A percentile compares a stretch with the other conserved stretches of the same genome.
phyloP scores from a whole-genome alignment of 805 yeast genomes.

The Candida xyloterini region DNA sequence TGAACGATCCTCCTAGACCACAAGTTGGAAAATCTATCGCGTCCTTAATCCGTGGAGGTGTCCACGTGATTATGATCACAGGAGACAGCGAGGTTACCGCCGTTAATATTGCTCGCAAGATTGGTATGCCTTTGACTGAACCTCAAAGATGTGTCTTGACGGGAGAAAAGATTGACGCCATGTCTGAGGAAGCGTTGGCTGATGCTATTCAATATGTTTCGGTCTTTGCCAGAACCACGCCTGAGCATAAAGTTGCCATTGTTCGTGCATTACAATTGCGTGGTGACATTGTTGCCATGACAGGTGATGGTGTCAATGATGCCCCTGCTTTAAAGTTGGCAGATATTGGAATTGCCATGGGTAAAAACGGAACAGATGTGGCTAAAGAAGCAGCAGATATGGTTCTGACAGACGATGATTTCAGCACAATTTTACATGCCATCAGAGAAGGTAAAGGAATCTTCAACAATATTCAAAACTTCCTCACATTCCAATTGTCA shows the following conservation, averaged over 20 bases:
- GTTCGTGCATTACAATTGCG: conserved; percentile 85
- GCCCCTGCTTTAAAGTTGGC: conserved; percentile 98
- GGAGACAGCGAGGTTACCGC: conserved; percentile 93
- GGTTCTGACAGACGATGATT: conserved; percentile 96
- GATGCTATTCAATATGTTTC: conserved; percentile 78
- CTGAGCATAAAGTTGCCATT: conserved; percentile 87
- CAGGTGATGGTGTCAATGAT: conserved; percentile 99
- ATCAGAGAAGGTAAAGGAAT: conserved; percentile 98
- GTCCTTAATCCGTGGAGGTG: conserved; percentile 84
- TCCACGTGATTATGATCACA: conserved; percentile 96
- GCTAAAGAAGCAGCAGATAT: conserved; percentile 98
- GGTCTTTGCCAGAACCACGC: conserved; percentile 92
- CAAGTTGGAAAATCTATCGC: conserved; percentile 75
- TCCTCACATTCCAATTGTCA: conserved; percentile 91
- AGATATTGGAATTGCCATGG: conserved; percentile 95
- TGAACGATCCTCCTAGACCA: conserved; percentile 98
- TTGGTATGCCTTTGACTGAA: conserved; percentile 79
- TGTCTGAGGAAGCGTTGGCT: conserved; percentile 71
- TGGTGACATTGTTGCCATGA: conserved; percentile 97
- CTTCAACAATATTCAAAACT: conserved; percentile 91
- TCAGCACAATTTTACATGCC: conserved; percentile 88
- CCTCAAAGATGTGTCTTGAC: conserved; percentile 68
- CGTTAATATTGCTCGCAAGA: conserved; percentile 75
- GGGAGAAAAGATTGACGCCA: conserved; percentile 76
- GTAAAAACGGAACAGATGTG: conserved; percentile 92